Evolutionary conservation across 1,284 basidiomycete species (phyloP), one percentile per base, ranked within the genome.

Genomic region (Melampsora larici-populina): DNA sequence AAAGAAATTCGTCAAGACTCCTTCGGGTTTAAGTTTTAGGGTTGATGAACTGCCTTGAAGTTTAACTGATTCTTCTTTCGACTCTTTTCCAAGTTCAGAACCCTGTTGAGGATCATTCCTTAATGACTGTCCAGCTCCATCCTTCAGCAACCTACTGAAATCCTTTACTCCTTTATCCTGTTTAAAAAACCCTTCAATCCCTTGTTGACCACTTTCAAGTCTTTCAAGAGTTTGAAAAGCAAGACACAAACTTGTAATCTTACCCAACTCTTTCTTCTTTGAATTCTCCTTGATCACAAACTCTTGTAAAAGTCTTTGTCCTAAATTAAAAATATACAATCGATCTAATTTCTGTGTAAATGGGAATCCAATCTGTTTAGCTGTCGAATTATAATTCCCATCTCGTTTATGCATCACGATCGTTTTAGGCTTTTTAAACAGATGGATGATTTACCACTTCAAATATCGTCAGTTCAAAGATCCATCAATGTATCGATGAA

Each of bases 221-320:
- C 72, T 55, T n/a, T 74, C 72, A 3, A 74, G 36, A 60, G 24
- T 65, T 26, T 74, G 72, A 65, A 74, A 74, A 11, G 72, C 72
- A 21, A 74, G n/a, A 13, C 62, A 55, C 49, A 74, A 40, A 36
- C 72, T 74, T 8, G 72, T 74, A 3, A 66, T n/a, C 1, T 36
- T 74, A 11, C 63, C 72, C 0, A 74, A 26, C 17, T 66, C 62
- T n/a, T 29, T 63, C 5, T 7, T 31, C 7, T 24, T 33, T 26
- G 63, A 40, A 26, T 65, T 55, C 24, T 65, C 62, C 6, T 31
- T 43, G 24, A 51, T 29, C 21, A 48, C 31, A 40, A 94, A 87
- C 79, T 97, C 94, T 79, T 90, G 91, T 91, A 95, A 94, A 1
- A 99, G 87, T 82, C 89, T 91, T 81, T 92, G 88, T 1, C 90